Evolutionary conservation across 257 asterid species (phyloP), one percentile per base, ranked within the genome.

Genomic region (Coffea eugenioides): DNA sequence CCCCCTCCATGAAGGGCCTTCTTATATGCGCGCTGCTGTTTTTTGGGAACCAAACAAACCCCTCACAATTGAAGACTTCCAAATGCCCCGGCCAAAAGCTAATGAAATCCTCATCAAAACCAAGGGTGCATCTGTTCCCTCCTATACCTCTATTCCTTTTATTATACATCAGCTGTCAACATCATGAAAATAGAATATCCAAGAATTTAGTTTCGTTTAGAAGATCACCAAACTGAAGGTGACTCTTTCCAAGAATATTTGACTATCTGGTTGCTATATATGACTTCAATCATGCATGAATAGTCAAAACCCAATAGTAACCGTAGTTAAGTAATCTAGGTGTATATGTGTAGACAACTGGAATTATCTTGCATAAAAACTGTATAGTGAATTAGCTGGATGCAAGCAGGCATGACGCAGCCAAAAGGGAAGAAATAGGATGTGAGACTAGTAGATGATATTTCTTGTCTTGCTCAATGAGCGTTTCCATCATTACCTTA

Each of bases 11-110:
- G 91, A 69, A 76, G 99, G 91, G 8, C 85, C 98, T 15, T 86
- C 99, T 45, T 86, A 87, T 77, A 95, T 95, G 99, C 92, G 91
- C n/a, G 99, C 90, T 21, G 91, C 91, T 34, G 99, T 95, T 59
- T 91, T 95, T 64, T 95, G 97, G 99, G 94, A 92, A 72, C 90
- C 92, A 64, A 87, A 90, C 74, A 88, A 93, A 56, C 96, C 99
- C 39, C 87, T 93, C 59, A 91, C 92, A 41, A 88, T 93, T 75
- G 98, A 93, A 83, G 98, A 93, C 51, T 91, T 95, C 66, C 89
- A 90, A 75, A 95, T 95, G 94, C 99, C 99, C 64, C 97, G 98
- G 31, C 99, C 99, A 65, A 95, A 92, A 83, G 92, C 86, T 66
- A 89, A 92, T 80, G 99, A 95, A 85, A 64, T 95, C 81, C 97